phyloP scores from a whole-genome alignment of 202 grass and related monocot genomes.

The Carex arenaria region DNA sequence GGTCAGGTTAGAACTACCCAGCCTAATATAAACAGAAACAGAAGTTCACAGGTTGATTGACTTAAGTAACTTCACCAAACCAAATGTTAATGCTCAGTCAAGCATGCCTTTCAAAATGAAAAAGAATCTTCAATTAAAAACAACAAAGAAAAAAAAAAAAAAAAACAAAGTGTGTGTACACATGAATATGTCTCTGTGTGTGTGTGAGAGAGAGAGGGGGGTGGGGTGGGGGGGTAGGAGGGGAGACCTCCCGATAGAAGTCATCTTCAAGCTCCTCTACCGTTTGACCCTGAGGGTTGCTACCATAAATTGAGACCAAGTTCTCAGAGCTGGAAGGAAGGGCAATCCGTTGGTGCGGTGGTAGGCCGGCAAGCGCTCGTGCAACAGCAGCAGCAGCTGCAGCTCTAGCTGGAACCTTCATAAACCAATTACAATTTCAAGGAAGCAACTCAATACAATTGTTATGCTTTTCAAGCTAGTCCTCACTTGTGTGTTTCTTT shows the following conservation, averaged over 20 bases:
- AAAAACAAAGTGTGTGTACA: background rate
- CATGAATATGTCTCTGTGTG: background rate
- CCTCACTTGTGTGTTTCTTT: background rate
- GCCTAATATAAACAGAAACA: background rate
- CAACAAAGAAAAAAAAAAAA: background rate
- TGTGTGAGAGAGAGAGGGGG: background rate
- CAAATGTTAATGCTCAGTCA: background rate
- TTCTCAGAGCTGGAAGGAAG: conserved; percentile 69
- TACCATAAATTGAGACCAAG: conserved; percentile 69
- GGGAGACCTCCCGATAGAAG: conserved; percentile 68
- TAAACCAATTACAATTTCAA: conserved; percentile 10
- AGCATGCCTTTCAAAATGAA: background rate
- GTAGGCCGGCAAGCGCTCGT: conserved; percentile 67
- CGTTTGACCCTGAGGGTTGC: conserved; percentile 45
- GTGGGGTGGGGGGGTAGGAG: no score
- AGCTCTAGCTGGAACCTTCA: conserved; percentile 90
- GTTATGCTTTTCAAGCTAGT: background rate
- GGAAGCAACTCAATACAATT: conserved; percentile 16
- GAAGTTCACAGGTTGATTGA: background rate
- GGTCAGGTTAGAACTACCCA: background rate
- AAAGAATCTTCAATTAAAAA: background rate
- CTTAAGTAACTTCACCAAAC: background rate
- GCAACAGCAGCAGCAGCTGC: conserved; percentile 72
- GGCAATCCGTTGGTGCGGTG: conserved; percentile 67
- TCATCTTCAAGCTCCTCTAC: conserved; percentile 83